Evolutionary conservation across 2,329 filamentous ascomycete genomes (phyloP), one percentile per base, ranked within the genome.

Genomic region (Apiospora malaysiana): DNA sequence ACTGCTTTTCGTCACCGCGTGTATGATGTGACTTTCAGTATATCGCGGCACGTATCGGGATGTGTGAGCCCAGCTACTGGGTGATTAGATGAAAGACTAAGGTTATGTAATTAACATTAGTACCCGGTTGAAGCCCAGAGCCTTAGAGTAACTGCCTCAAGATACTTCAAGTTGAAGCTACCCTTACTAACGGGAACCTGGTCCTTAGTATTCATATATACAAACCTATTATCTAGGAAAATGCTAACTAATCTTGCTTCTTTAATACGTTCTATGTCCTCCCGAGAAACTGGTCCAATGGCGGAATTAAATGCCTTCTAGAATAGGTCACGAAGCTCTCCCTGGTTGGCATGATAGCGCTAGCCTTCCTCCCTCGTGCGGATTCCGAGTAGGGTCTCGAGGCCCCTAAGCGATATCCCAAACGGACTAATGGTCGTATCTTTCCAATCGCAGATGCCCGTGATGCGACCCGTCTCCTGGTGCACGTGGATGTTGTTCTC

Each of bases 401-500:
- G 68, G 1, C 71, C 71, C 23, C 71, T 71, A 6, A 74, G 70
- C 16, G 74, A 74, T 68, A 72, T 71, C 47, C 74, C 73, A 71
- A 75, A 74, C 9, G 74, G 74, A 43, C 70, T 32, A n/a, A 72
- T 69, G 40, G 68, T 43, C 25, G 74, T 69, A 25, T 71, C 71
- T 63, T 40, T 21, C 74, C 72, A 75, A 71, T 74, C 74, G 47
- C 69, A 72, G 68, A 75, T 71, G 16, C 74, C 73, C 46, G 56
- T 66, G 51, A 75, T 70, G 14, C 37, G 40, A 32, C 74, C 74
- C 2, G 73, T 74, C 37, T 59, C 47, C 23, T 47, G 56, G 63
- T 73, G 70, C 37, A 75, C 73, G 66, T 75, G 73, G 63, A 74
- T 75, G 63, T 75, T 75, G 69, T 74, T 75, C 69, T 75, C 74